Evolutionary conservation across 2,329 filamentous ascomycete genomes (phyloP).

Genomic region (Pestalotiopsis sp.): DNA sequence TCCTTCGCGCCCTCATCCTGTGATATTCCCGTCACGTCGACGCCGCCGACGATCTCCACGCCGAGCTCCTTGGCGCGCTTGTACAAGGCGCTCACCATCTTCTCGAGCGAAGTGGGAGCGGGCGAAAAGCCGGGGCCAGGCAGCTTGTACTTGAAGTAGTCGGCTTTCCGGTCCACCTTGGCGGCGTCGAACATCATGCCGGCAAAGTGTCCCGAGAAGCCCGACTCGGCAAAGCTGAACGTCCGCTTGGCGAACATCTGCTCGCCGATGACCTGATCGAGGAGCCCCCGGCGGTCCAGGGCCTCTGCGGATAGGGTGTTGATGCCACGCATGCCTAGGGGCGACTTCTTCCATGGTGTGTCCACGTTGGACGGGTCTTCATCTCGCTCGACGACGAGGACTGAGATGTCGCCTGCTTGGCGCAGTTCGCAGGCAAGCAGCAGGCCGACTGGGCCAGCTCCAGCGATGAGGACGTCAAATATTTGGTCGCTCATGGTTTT

Average conservation of each 20-base stretch:
- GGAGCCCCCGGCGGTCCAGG: conserved; percentile 39
- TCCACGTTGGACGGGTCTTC: conserved; percentile 8
- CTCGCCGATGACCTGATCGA: conserved; percentile 27
- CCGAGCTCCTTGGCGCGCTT: conserved; percentile 28
- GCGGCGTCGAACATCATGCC: conserved; percentile 29
- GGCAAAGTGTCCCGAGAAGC: conserved; percentile 35
- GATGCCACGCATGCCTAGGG: conserved; percentile 29
- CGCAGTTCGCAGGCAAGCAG: conserved; percentile 38
- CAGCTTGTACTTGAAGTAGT: conserved; percentile 29
- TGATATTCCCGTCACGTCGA: conserved; percentile 20
- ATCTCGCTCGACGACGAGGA: conserved; percentile 38
- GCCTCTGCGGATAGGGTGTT: conserved; percentile 35
- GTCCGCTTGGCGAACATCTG: conserved; percentile 7
- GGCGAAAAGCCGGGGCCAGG: conserved; percentile 27
- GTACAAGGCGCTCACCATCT: conserved; percentile 21
- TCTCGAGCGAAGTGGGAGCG: conserved; percentile 20
- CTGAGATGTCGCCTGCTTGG: conserved; percentile 28
- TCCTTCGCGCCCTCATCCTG: conserved; percentile 18
- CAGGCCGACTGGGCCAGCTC: conserved; percentile 37
- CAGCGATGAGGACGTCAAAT: conserved; percentile 37
- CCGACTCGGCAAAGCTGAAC: conserved; percentile 20
- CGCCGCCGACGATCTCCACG: conserved; percentile 28
- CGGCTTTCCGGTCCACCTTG: conserved; percentile 28
- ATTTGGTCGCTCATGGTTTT: conserved; percentile 8
- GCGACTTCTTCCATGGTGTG: conserved; percentile 30